Conservation (phyloP, 2,329 filamentous ascomycete genomes). For the Colletotrichum nymphaeae region DNA sequence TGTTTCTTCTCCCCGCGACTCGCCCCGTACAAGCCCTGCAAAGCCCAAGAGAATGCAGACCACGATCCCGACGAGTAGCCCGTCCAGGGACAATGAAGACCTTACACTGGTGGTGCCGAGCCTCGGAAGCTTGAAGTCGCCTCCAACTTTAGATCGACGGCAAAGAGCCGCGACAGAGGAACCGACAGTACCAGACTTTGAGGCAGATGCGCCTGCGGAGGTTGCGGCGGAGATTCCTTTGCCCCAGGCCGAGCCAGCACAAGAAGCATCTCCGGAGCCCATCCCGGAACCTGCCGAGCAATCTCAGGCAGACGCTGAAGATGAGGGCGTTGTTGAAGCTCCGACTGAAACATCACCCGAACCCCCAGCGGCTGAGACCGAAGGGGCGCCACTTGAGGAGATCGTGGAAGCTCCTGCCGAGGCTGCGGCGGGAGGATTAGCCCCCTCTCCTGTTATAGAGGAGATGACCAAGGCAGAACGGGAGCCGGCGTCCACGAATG, state of each 20-base stretch:
- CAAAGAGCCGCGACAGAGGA: slow-evolving; percentile 24
- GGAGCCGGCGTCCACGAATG: slow-evolving; percentile 47
- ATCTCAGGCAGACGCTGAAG: slow-evolving; percentile 42
- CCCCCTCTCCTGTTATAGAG: background rate
- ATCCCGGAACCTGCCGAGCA: slow-evolving; percentile 4
- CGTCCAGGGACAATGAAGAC: slow-evolving; percentile 62
- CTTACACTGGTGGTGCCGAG: slow-evolving; percentile 64
- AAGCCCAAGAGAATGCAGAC: slow-evolving; percentile 49
- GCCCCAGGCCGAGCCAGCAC: slow-evolving; percentile 12
- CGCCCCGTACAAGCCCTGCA: slow-evolving; percentile 55
- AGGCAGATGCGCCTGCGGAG: slow-evolving; percentile 21
- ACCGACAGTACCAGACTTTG: background rate
- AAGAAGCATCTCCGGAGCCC: slow-evolving; percentile 30
- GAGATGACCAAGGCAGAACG: slow-evolving; percentile 30
- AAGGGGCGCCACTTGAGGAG: background rate
- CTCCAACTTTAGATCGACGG: slow-evolving; percentile 36
- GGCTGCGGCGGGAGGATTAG: slow-evolving; percentile 23
- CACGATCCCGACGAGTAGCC: slow-evolving; percentile 53
- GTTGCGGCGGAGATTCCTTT: slow-evolving; percentile 23
- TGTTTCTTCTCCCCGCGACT: slow-evolving; percentile 41
- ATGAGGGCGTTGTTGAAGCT: slow-evolving; percentile 17
- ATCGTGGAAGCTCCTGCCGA: slow-evolving; percentile 10
- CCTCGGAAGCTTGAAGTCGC: slow-evolving; percentile 49
- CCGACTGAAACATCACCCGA: slow-evolving; percentile 21
- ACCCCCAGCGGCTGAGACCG: background rate